phyloP scores from a whole-genome alignment of 2,329 filamentous ascomycete species.

The Chrysoporthe puriensis region DNA sequence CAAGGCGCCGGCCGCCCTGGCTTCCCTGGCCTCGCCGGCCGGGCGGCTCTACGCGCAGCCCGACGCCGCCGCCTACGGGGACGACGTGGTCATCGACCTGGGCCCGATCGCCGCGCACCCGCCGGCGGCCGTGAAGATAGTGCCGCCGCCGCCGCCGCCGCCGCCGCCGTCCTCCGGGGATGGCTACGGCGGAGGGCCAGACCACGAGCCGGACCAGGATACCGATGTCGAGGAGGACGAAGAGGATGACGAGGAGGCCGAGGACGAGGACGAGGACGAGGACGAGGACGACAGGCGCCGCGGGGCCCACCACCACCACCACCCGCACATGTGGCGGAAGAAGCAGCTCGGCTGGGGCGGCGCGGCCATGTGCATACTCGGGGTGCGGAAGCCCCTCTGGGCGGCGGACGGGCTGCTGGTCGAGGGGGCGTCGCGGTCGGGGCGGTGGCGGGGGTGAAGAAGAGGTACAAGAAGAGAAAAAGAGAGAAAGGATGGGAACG shows the following conservation, averaged over 20 bases:
- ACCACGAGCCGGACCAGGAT: not conserved
- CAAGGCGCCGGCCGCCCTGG: too few species aligned
- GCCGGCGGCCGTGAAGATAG: too few species aligned
- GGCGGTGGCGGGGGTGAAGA: not conserved
- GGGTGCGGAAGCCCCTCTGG: slow-evolving; percentile 35
- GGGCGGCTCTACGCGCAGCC: slow-evolving; percentile 5
- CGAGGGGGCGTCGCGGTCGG: not conserved
- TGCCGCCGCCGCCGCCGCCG: too few species aligned
- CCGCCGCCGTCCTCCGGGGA: too few species aligned
- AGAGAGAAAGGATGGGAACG: not conserved
- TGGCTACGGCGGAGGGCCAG: too few species aligned
- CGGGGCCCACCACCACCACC: slow-evolving; percentile 30
- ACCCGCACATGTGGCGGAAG: slow-evolving; percentile 45
- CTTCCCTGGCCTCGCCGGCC: not conserved
- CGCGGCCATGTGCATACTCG: slow-evolving; percentile 47
- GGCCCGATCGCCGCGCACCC: not conserved
- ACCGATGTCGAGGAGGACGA: slow-evolving; percentile 3
- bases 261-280: slow-evolving; percentile 31
- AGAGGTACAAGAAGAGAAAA: not conserved
- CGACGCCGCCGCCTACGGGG: slow-evolving; percentile 27
- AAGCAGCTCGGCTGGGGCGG: slow-evolving; percentile 51
- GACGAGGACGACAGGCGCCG: slow-evolving; percentile 33
- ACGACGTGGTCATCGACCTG: slow-evolving; percentile 30
- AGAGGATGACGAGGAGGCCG: slow-evolving; percentile 30
- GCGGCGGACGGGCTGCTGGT: slow-evolving; percentile 31